phyloP scores from a whole-genome alignment of 1,139 yeast genomes.

The Nakaseomyces delphensis region DNA sequence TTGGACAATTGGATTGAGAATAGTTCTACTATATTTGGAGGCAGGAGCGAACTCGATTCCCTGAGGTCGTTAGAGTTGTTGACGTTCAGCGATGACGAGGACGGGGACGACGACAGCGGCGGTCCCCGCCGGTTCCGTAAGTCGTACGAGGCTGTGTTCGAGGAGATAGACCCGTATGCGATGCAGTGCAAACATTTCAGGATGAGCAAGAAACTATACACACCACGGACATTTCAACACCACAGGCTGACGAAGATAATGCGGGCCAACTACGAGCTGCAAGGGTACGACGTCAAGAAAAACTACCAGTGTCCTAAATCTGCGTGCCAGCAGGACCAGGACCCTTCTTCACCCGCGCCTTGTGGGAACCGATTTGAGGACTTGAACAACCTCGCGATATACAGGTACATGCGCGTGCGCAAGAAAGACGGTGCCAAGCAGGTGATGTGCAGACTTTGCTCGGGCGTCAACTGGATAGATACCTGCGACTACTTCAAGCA shows the following conservation, averaged over 20 bases:
- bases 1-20: slow-evolving; percentile 3
- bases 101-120: neutral
- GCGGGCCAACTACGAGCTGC: slow-evolving; percentile 10
- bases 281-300: slow-evolving; percentile 13
- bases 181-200: slow-evolving; percentile 10
- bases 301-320: slow-evolving; percentile 17
- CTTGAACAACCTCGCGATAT: neutral
- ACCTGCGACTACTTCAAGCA: slow-evolving; percentile 14
- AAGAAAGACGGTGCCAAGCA: slow-evolving; percentile 8
- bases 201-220: slow-evolving; percentile 6
- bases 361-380: neutral
- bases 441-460: slow-evolving; percentile 18
- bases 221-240: slow-evolving; percentile 18
- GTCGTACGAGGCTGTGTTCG: neutral
- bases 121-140: neutral
- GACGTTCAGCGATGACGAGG: neutral
- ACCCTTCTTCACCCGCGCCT: neutral
- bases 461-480: slow-evolving; percentile 19
- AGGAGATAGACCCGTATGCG: neutral
- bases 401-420: slow-evolving; percentile 13
- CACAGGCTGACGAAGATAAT: slow-evolving; percentile 13
- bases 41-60: neutral
- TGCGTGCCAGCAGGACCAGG: slow-evolving; percentile 7
- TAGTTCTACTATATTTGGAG: neutral
- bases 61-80: neutral